A percentile compares a stretch with the other conserved stretches of the same genome.
Conservation (phyloP, 305 asterid species). For the Ajuga reptans region DNA sequence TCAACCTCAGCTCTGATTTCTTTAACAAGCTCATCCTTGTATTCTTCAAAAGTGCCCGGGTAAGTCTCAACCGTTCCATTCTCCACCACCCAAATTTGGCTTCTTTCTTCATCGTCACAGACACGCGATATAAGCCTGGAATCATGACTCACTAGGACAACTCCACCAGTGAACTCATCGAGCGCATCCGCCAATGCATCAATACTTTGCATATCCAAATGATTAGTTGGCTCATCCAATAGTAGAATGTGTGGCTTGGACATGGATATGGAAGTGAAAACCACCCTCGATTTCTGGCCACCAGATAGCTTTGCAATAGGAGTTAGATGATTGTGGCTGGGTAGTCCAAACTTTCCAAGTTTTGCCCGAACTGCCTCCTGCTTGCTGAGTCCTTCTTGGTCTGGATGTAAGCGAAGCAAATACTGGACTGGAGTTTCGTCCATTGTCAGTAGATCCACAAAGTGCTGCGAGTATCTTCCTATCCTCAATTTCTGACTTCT, state of each 20-base stretch:
- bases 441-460: slow-evolving; percentile 74
- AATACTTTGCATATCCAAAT: slow-evolving; percentile 85
- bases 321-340: slow-evolving; percentile 80
- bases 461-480: slow-evolving; percentile 80
- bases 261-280: slow-evolving; percentile 82
- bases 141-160: slow-evolving; percentile 77
- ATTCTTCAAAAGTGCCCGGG: slow-evolving; percentile 61
- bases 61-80: slow-evolving; percentile 64
- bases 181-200: slow-evolving; percentile 85
- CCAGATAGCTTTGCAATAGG: slow-evolving; percentile 78
- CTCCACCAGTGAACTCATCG: slow-evolving; percentile 82
- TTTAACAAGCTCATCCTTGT: slow-evolving; percentile 68
- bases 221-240: slow-evolving; percentile 76
- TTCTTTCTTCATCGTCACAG: slow-evolving; percentile 72
- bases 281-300: slow-evolving; percentile 87
- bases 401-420: slow-evolving; percentile 77
- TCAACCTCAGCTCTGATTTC: slow-evolving; percentile 40
- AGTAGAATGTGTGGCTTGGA: slow-evolving; percentile 76
- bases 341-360: slow-evolving; percentile 85
- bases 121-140: slow-evolving; percentile 79
- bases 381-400: slow-evolving; percentile 81
- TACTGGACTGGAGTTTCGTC: slow-evolving; percentile 84
- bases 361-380: slow-evolving; percentile 85
- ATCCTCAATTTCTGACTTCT: slow-evolving; percentile 68
- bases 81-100: slow-evolving; percentile 82